phyloP scores from a whole-genome alignment of 2,329 filamentous ascomycete species.

The Sclerotinia subarctica region DNA sequence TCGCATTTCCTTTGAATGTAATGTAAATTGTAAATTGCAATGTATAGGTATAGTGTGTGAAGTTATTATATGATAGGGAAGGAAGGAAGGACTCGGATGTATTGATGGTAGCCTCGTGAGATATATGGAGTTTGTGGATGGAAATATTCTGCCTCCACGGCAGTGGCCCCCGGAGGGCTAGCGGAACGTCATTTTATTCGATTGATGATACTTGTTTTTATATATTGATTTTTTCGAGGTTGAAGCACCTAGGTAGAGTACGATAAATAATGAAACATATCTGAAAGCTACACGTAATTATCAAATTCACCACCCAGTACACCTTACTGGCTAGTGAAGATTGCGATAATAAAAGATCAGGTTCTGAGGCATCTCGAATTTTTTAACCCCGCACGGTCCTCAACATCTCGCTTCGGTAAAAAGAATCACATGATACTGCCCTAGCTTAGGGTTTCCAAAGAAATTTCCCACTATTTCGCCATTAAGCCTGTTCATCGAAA shows the following conservation, averaged over 20 bases:
- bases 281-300: background rate
- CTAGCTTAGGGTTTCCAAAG: slow-evolving; percentile 18
- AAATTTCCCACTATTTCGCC: slow-evolving; percentile 12
- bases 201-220: too few species aligned
- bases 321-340: background rate
- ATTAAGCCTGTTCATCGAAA: slow-evolving; percentile 12
- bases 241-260: too few species aligned
- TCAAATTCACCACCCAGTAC: background rate
- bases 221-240: too few species aligned
- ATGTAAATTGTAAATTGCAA: too few species aligned
- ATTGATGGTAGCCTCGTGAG: too few species aligned
- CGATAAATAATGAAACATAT: too few species aligned
- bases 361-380: background rate
- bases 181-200: background rate
- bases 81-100: too few species aligned
- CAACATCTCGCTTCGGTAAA: slow-evolving; percentile 7
- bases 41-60: too few species aligned
- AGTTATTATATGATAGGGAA: too few species aligned
- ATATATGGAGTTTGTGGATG: too few species aligned
- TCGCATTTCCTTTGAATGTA: too few species aligned
- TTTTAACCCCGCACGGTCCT: background rate
- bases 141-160: background rate
- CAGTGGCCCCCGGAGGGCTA: background rate
- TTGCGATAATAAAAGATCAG: slow-evolving; percentile 1
- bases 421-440: slow-evolving; percentile 14